Conservation (phyloP, 108 stramenopile genomes). For the Conticribra weissflogii region DNA sequence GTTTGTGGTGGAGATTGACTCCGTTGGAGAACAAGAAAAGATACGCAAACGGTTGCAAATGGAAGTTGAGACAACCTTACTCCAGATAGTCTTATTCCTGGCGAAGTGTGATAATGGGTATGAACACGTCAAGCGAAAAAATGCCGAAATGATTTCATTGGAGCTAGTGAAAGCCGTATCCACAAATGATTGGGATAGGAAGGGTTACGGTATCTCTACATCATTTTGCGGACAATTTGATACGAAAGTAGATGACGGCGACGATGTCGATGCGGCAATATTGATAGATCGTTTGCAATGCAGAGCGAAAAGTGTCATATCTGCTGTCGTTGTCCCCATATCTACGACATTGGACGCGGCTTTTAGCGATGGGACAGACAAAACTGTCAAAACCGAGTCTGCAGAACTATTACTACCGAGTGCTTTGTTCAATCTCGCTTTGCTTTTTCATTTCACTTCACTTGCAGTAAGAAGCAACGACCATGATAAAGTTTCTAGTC, state of each 20-base stretch:
- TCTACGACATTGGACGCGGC: no score
- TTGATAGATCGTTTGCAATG: slow-evolving; percentile 18
- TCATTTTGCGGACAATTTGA: no score
- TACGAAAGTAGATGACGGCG: no score
- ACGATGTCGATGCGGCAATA: background rate
- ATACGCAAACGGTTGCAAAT: background rate
- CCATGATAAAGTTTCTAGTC: background rate
- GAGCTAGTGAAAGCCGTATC: slow-evolving; percentile 53
- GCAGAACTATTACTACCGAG: slow-evolving; percentile 20
- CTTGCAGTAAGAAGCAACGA: background rate
- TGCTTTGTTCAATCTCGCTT: slow-evolving; percentile 31
- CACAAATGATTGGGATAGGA: slow-evolving; percentile 42
- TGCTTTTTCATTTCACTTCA: slow-evolving; percentile 31
- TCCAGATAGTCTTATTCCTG: slow-evolving; percentile 24
- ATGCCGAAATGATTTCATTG: slow-evolving; percentile 16
- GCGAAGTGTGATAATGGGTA: background rate
- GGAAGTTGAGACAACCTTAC: slow-evolving; percentile 18
- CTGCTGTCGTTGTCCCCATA: slow-evolving; percentile 14
- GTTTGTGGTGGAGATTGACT: slow-evolving; percentile 23
- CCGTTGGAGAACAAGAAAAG: slow-evolving; percentile 17
- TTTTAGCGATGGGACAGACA: no score
- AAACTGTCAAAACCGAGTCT: slow-evolving; percentile 3
- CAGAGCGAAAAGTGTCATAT: slow-evolving; percentile 11
- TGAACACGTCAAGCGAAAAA: background rate
- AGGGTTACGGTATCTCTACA: slow-evolving; percentile 30